Evolutionary conservation across 2,329 filamentous ascomycete genomes (phyloP).

Genomic region (Phialophora expanda): DNA sequence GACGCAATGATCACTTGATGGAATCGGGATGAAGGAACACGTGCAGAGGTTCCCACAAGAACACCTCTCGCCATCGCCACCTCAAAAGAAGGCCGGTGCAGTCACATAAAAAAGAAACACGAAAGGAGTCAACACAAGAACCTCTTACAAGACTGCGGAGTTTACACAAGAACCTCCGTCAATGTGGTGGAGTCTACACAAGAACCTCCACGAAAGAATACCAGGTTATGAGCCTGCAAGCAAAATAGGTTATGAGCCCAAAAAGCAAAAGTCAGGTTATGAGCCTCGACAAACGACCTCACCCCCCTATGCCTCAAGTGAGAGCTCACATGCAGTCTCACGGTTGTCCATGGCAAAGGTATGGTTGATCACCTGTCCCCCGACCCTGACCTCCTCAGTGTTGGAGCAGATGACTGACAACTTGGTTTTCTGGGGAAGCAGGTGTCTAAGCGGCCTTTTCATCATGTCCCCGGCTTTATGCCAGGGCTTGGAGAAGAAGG

Average conservation of each 20-base stretch:
- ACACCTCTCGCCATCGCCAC: neutral
- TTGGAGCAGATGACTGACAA: neutral
- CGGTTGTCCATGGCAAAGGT: neutral
- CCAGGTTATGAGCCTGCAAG: neutral
- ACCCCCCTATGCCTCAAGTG: neutral
- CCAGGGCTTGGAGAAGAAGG: neutral
- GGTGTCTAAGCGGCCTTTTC: neutral
- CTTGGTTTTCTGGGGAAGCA: neutral
- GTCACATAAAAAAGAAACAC: neutral
- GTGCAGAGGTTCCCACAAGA: neutral
- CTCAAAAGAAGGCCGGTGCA: neutral
- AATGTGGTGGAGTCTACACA: neutral
- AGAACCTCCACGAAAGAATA: neutral
- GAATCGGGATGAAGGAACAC: neutral
- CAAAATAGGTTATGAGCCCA: neutral
- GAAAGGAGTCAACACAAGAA: neutral
- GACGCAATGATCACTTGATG: neutral
- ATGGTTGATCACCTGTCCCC: neutral
- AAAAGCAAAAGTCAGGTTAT: conserved; percentile 1
- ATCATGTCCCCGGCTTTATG: neutral
- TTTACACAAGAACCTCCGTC: neutral
- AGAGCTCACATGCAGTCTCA: neutral
- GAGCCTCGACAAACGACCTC: neutral
- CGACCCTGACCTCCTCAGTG: neutral
- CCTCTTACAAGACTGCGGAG: neutral